A percentile compares a stretch with the other conserved stretches of the same genome.
phyloP scores from a whole-genome alignment of 169 alveolate species.

The Plasmodium falciparum region DNA sequence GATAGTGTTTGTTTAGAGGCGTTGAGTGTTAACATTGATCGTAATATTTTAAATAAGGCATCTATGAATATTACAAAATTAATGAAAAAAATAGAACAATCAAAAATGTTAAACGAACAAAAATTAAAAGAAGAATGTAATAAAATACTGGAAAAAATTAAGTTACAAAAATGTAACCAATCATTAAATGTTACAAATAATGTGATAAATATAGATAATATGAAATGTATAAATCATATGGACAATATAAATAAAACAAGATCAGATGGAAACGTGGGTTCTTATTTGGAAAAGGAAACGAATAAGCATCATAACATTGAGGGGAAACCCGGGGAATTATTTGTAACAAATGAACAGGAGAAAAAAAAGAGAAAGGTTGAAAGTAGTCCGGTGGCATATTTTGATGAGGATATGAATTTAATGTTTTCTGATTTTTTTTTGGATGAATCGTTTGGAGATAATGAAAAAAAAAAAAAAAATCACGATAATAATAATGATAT shows the following conservation, averaged over 20 bases:
- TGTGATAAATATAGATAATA: too few species aligned
- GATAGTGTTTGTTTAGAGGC: slow-evolving; percentile 99
- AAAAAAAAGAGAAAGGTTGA: slow-evolving; percentile 1
- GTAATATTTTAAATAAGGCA: slow-evolving; percentile 90
- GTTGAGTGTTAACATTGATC: slow-evolving; percentile 93
- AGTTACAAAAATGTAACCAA: neutral
- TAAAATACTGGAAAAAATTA: slow-evolving; percentile 15
- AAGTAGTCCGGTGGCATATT: neutral
- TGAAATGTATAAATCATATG: too few species aligned
- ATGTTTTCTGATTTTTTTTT: neutral
- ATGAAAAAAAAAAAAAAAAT: neutral
- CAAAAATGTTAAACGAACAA: slow-evolving; percentile 80
- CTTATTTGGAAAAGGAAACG: too few species aligned
- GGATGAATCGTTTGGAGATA: neutral
- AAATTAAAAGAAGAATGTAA: slow-evolving; percentile 69
- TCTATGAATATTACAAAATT: slow-evolving; percentile 86
- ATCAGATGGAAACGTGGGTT: too few species aligned
- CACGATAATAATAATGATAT: neutral
- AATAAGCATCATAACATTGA: neutral
- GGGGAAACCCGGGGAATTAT: neutral
- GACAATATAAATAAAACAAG: too few species aligned
- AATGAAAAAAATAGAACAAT: slow-evolving; percentile 82
- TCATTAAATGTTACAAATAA: too few species aligned
- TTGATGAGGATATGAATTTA: slow-evolving; percentile 34
- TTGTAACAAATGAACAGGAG: neutral